Evolutionary conservation across 305 asterid species (phyloP), one percentile per base, ranked within the genome.

Genomic region (Stenogyne calaminthoides): DNA sequence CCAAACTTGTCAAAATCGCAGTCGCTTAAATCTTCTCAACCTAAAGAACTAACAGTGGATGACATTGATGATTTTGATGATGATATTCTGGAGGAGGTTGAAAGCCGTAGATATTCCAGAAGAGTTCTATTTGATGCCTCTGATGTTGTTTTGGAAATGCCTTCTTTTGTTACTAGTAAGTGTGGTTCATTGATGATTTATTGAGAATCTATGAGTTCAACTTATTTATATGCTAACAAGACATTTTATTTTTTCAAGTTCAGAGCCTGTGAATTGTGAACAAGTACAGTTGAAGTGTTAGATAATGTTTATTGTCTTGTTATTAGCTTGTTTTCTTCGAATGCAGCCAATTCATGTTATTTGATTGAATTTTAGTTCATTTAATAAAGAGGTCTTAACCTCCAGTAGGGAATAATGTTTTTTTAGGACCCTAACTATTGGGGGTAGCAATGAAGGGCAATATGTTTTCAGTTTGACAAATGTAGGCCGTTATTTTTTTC

Each of bases 41-140:
- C 32, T 73, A 91, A 79, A 78, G 98, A 89, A 71, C 87, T 95
- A 37, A 87, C 96, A 11, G 91, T 95, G 36, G 99, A 95, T 80
- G 98, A 95, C 80, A 95, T 95, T 77, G 98, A 90, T 62, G 98
- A 92, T 82, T 83, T 92, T 75, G 99, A 91, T 2, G 96, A 86
- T 78, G 92, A 89, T 71, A 46, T 82, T 77, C 36, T 93, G 61
- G 90, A 84, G 42, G 96, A 87, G 85, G 83, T 81, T 81, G 93
- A 89, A 76, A 87, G 91, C 75, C 91, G 68, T 62, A 81, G 89
- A 78, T 95, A 95, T 85, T 92, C 99, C 74, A 88, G 99, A 83
- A 89, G 99, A 80, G 96, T 89, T 83, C 84, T 90, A 56, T 90
- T 92, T 86, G 99, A 92, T 81, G 96, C 99, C 64, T 84, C 94